Conservation (phyloP, 306 rosid species). For the Senna siamea region DNA sequence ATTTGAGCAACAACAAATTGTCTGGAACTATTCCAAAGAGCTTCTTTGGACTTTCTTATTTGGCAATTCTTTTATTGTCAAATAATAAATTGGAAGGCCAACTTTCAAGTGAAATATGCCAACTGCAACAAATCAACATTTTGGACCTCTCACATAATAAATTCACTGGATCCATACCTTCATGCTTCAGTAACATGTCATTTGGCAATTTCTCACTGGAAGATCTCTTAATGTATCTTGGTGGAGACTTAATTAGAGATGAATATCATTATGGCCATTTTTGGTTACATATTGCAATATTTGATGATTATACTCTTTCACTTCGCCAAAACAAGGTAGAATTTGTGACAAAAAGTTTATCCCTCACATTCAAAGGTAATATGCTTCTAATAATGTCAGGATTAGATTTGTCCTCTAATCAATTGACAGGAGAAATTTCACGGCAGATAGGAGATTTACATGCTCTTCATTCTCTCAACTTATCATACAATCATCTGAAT, state of each 20-base stretch:
- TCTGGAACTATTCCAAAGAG: conserved; percentile 1
- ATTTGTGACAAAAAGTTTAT: background rate
- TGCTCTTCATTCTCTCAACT: conserved; percentile 13
- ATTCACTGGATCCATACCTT: conserved; percentile 19
- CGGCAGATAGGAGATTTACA: background rate
- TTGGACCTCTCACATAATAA: conserved; percentile 25
- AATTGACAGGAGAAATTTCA: conserved; percentile 31
- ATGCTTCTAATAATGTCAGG: background rate
- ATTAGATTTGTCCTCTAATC: conserved; percentile 33
- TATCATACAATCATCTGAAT: conserved; percentile 31
- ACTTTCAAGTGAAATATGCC: conserved; percentile 4
- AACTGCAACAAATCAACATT: background rate
- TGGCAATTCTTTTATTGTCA: background rate
- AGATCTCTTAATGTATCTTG: no score
- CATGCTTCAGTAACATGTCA: background rate
- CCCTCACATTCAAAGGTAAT: background rate
- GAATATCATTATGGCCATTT: no score
- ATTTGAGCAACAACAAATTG: conserved; percentile 25
- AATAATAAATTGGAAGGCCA: conserved; percentile 22
- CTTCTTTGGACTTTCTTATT: background rate
- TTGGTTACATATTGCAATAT: no score
- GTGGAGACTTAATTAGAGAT: no score
- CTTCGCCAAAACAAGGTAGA: background rate
- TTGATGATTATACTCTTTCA: no score
- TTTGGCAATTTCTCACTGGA: background rate